These are phyloP conservation scores for Penicillium pulvis DNA, from an alignment of 495 filamentous ascomycete genomes.

Conservation along the genomic window DNA sequence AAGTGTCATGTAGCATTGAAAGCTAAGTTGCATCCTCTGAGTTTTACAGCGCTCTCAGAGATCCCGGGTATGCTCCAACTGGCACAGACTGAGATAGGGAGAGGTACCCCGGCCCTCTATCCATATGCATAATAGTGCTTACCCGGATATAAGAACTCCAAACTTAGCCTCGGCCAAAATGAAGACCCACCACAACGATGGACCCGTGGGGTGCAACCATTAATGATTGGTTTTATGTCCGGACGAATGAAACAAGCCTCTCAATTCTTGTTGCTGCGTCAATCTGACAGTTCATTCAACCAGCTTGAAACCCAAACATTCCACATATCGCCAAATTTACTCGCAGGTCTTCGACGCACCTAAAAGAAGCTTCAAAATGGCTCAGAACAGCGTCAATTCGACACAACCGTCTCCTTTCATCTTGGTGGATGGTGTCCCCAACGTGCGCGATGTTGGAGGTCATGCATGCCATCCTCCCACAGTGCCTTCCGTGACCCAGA, in stretches of 20 bases:
- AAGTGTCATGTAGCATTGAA: too few relatives aligned
- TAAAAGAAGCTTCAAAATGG: neutral
- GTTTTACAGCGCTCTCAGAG: too few relatives aligned
- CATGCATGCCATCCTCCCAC: constrained; percentile 36
- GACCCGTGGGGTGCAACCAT: too few relatives aligned
- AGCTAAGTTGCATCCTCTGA: too few relatives aligned
- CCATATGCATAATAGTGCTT: neutral
- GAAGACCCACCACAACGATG: neutral
- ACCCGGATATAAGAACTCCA: neutral
- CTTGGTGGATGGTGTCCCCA: constrained; percentile 52
- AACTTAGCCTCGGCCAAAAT: neutral
- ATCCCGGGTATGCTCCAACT: too few relatives aligned
- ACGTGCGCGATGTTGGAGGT: constrained; percentile 63
- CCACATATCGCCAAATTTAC: neutral
- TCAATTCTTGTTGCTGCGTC: too few relatives aligned
- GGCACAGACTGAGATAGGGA: too few relatives aligned
- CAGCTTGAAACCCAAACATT: neutral
- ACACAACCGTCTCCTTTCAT: constrained; percentile 3
- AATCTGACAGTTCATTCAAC: too few relatives aligned
- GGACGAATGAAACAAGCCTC: too few relatives aligned
- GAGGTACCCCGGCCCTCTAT: neutral
- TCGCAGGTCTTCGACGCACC: neutral
- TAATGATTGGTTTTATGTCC: too few relatives aligned
- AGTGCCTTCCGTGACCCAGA: neutral
- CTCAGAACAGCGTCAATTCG: neutral